Evolutionary conservation across 768 basidiomycete species (phyloP).

Genomic region (Suillus sp.): DNA sequence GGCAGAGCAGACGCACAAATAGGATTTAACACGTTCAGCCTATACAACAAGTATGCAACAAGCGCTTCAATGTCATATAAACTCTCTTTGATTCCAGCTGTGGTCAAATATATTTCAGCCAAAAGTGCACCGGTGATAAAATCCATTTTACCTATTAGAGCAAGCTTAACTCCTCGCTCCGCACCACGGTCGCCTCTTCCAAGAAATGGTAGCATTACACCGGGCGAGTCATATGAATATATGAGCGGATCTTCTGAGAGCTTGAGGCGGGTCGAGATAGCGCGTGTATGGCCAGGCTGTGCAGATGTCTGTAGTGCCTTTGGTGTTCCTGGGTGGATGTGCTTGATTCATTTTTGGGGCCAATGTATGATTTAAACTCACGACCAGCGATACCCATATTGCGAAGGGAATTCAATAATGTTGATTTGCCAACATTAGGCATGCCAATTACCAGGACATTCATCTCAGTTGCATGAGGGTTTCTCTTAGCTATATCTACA

Average conservation of each 20-base stretch:
- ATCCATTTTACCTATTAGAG: conserved; percentile 72
- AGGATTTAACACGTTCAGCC: conserved; percentile 78
- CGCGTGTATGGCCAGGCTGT: conserved; percentile 87
- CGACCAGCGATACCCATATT: conserved; percentile 86
- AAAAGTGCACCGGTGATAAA: conserved; percentile 8
- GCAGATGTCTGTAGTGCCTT: conserved; percentile 91
- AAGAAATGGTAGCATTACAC: conserved; percentile 95
- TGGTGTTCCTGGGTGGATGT: conserved; percentile 55
- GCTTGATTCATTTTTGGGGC: conserved; percentile 10
- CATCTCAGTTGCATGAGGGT: conserved; percentile 71
- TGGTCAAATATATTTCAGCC: conserved; percentile 17
- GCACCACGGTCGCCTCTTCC: conserved; percentile 84
- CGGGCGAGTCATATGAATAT: conserved; percentile 95
- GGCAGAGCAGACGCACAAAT: conserved; percentile 49
- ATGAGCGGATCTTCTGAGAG: conserved; percentile 78
- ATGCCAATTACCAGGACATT: conserved; percentile 96
- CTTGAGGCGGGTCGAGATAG: conserved; percentile 86
- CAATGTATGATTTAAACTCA: conserved; percentile 43
- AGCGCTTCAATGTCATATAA: conserved; percentile 84
- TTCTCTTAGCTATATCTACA: conserved; percentile 67
- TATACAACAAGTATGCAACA: conserved; percentile 84
- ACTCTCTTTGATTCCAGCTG: conserved; percentile 94
- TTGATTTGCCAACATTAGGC: conserved; percentile 99
- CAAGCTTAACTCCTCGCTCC: conserved; percentile 91
- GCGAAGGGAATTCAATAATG: conserved; percentile 86